Percentiles rank a stretch among this genome's conserved stretches.
These are phyloP conservation scores for Neonectria faginata DNA, from an alignment of 2,329 filamentous ascomycete genomes.

Conservation along the genomic window DNA sequence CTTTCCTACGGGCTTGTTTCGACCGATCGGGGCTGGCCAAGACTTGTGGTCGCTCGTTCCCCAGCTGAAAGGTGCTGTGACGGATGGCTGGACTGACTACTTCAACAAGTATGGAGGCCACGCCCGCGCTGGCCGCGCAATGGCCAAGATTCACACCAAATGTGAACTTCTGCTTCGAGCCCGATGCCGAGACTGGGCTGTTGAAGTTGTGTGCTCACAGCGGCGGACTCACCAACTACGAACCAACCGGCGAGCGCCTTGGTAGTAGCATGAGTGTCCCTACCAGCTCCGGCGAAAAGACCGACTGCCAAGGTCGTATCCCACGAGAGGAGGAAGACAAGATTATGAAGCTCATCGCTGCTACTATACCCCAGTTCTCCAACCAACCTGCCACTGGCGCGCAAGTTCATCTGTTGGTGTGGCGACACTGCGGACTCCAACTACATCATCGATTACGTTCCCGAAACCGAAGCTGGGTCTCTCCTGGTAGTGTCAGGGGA, in stretches of 20 bases:
- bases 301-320: constrained; percentile 45
- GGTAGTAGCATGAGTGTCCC: constrained; percentile 43
- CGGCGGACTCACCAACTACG: constrained; percentile 63
- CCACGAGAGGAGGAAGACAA: constrained; percentile 64
- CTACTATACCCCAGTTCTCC: constrained; percentile 64
- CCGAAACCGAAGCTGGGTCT: constrained; percentile 49
- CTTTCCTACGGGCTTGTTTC: constrained; percentile 53
- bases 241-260: constrained; percentile 31
- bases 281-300: constrained; percentile 51
- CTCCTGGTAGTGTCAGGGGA: constrained; percentile 66
- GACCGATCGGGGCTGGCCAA: constrained; percentile 54
- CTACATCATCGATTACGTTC: constrained; percentile 69
- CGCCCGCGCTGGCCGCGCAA: constrained; percentile 63
- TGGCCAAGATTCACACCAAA: constrained; percentile 59
- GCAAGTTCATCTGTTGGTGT: constrained; percentile 69
- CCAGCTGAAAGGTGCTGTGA: constrained; percentile 57
- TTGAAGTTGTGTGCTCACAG: constrained; percentile 70
- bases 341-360: constrained; percentile 59
- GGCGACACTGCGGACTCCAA: constrained; percentile 70
- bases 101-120: constrained; percentile 68
- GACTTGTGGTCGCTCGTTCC: constrained; percentile 51
- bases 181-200: constrained; percentile 65
- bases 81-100: constrained; percentile 69
- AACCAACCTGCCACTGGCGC: constrained; percentile 65
- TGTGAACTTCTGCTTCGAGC: constrained; percentile 63